These are phyloP conservation scores for Citrus inodora DNA, from an alignment of 345 rosid genomes.

Conservation along the genomic window DNA sequence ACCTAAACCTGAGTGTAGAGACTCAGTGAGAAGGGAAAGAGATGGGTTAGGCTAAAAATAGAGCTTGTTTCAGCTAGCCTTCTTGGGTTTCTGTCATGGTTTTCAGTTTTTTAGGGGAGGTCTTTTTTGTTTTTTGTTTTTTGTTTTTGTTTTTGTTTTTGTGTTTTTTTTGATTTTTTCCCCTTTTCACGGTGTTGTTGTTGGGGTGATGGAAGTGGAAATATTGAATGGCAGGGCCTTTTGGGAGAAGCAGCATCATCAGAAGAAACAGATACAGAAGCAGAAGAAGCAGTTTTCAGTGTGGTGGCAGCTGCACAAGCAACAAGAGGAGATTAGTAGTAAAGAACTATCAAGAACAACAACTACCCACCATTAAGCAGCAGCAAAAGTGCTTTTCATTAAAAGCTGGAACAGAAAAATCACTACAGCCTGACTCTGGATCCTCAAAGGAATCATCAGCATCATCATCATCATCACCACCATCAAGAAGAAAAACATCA, in stretches of 20 bases:
- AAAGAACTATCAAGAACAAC: slow-evolving; percentile 16
- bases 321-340: slow-evolving; percentile 30
- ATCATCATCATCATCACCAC: slow-evolving; percentile 11
- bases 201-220: slow-evolving; percentile 41
- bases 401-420: slow-evolving; percentile 56
- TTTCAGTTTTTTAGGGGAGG: not conserved
- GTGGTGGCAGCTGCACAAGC: slow-evolving; percentile 45
- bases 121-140: not conserved
- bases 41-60: slow-evolving; percentile 44
- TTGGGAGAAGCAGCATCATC: slow-evolving; percentile 37
- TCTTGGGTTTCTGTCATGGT: slow-evolving; percentile 3
- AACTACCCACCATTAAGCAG: slow-evolving; percentile 13
- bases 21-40: slow-evolving; percentile 10
- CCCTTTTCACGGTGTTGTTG: not conserved
- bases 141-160: not conserved
- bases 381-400: slow-evolving; percentile 17
- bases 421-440: slow-evolving; percentile 49
- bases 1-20: slow-evolving; percentile 26
- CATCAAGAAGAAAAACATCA: not conserved
- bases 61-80: slow-evolving; percentile 12
- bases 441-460: slow-evolving; percentile 48
- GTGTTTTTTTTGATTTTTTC: not conserved
- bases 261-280: not conserved
- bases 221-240: slow-evolving; percentile 45
- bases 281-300: slow-evolving; percentile 34